Evolutionary conservation across 1,139 yeast species (phyloP), one percentile per base, ranked within the genome.

Genomic region (Wickerhamomyces sp.): DNA sequence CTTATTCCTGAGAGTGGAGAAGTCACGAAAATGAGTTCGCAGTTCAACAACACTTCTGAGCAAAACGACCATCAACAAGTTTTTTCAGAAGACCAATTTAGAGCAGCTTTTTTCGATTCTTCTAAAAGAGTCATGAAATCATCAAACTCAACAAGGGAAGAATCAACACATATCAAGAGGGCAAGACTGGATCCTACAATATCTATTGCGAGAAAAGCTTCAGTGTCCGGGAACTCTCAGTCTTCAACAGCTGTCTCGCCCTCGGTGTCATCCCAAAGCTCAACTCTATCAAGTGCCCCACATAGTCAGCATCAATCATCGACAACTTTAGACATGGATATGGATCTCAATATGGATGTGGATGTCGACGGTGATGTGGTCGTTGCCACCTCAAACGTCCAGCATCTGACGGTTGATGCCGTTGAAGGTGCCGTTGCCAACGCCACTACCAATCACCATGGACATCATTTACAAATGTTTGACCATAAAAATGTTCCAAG

Each of bases 51-150:
- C 44, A 51, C 47, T 54, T 56, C 56, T 46, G 69, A 67, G 30
- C 61, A 65, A 53, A 63, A 64, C 51, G 69, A 29, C 10, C 31
- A 29, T 29, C 31, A 66, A 45, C 66, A 63, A 57, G 60, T 66
- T 44, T 62, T 66, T 50, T 59, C 62, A 33, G 65, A 60, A 44
- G 65, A 62, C 44, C 60, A 62, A 48, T 62, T 65, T 54, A 60
- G 68, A 46, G 58, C 55, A 26, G 63, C 59, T 36, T 61, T 64
- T 48, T 65, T 63, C 44, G 67, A 64, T 47, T 55, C 54, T 43
- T 47, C 61, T 13, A 57, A 60, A 43, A 49, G 62, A 39, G 57
- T 53, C 42, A 53, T 51, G 41, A 40, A 47, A 27, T 38, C 48
- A 32, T 29, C 56, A 43, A 50, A 48, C 38, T 7, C 52, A 4